Percentiles rank a stretch among this genome's conserved stretches.
phyloP scores from a whole-genome alignment of 208 protist species.

The Naegleria lovaniensis region DNA sequence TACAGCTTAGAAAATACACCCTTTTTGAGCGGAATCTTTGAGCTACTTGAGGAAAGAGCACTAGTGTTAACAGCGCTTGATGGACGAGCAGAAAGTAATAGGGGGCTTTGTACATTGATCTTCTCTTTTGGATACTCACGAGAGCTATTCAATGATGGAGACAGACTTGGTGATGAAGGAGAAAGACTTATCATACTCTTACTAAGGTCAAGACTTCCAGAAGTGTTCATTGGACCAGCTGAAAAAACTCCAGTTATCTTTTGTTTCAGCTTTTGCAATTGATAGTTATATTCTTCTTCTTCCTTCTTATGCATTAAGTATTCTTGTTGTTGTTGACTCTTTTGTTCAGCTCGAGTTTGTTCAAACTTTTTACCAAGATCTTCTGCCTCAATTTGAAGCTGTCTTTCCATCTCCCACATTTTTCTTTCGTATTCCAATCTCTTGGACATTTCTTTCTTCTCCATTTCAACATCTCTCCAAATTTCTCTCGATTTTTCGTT shows the following conservation, averaged over 20 bases:
- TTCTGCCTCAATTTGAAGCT: background rate
- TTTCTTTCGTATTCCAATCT: background rate
- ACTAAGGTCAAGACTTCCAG: background rate
- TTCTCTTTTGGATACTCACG: background rate
- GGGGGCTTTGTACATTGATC: background rate
- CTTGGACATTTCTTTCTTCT: background rate
- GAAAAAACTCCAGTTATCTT: background rate
- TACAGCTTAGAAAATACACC: background rate
- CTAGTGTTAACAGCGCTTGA: background rate
- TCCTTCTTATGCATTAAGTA: background rate
- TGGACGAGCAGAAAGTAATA: background rate
- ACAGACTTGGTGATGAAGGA: background rate
- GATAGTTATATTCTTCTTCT: background rate
- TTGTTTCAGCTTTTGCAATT: background rate
- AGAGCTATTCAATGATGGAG: background rate
- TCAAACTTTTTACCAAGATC: background rate
- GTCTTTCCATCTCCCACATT: background rate
- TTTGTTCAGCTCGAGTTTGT: background rate
- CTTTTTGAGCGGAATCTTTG: background rate
- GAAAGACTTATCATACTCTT: background rate
- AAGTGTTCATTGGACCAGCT: background rate
- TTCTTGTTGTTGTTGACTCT: background rate
- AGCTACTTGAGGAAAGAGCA: background rate
- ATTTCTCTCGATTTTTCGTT: constrained; percentile 11
- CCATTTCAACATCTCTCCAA: background rate